Evolutionary conservation across 257 asterid genomes (phyloP).

Genomic region (Linaria vulgaris): DNA sequence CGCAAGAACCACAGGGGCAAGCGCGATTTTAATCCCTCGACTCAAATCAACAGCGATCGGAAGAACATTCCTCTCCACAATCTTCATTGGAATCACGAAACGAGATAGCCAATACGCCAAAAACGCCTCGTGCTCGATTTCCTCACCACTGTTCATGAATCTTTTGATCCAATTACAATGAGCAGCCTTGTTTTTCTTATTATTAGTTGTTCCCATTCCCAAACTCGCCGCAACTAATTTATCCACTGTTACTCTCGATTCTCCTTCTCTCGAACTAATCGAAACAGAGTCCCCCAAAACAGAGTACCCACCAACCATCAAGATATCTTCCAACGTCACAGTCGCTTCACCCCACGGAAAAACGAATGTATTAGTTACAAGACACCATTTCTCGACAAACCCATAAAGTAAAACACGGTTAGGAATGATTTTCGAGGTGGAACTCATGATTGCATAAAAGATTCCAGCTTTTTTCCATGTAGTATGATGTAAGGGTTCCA

Average conservation of each 20-base stretch:
- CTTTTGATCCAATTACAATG: constrained; percentile 15
- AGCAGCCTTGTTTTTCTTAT: neutral
- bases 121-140: constrained; percentile 37
- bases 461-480: no score
- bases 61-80: neutral
- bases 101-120: constrained; percentile 36
- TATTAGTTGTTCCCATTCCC: no score
- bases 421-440: constrained; percentile 11
- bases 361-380: constrained; percentile 28
- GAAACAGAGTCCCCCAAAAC: constrained; percentile 35
- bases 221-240: no score
- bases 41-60: constrained; percentile 27
- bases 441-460: constrained; percentile 23
- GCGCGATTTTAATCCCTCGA: constrained; percentile 27
- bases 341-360: constrained; percentile 55
- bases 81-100: constrained; percentile 22
- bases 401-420: constrained; percentile 20
- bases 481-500: neutral
- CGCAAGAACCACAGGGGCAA: constrained; percentile 36
- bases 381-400: constrained; percentile 36
- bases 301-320: constrained; percentile 38
- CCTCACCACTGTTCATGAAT: constrained; percentile 27
- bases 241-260: no score
- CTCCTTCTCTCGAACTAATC: neutral
- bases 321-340: constrained; percentile 42